Percentiles rank a stretch among this genome's conserved stretches.
Conservation (phyloP, 495 filamentous ascomycete genomes). For the Penicillium steckii region DNA sequence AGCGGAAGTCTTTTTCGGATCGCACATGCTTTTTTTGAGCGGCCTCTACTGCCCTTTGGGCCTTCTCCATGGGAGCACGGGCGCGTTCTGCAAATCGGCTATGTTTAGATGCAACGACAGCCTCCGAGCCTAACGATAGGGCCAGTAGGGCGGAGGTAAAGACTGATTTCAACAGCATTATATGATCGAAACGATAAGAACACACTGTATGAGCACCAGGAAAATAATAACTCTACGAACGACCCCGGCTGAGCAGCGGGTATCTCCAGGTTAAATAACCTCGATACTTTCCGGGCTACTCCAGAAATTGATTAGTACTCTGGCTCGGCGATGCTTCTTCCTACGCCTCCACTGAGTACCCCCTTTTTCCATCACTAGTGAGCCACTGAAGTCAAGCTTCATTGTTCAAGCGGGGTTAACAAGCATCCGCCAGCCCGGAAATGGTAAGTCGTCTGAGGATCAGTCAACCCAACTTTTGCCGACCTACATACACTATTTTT, state of each 20-base stretch:
- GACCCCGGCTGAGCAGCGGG: neutral
- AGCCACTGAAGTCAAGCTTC: constrained; percentile 15
- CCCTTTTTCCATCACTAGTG: constrained; percentile 3
- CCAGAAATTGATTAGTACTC: neutral
- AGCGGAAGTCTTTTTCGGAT: constrained; percentile 33
- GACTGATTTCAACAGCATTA: constrained; percentile 32
- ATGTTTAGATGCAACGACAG: constrained; percentile 24
- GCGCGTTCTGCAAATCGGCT: constrained; percentile 54
- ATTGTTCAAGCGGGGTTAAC: constrained; percentile 9
- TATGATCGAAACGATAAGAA: neutral
- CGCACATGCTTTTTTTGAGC: constrained; percentile 9
- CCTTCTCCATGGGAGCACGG: constrained; percentile 78
- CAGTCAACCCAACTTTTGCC: neutral
- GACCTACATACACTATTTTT: neutral
- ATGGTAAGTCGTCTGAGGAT: constrained; percentile 1
- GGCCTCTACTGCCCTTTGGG: constrained; percentile 71
- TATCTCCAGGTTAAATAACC: neutral
- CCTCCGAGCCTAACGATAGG: constrained; percentile 27
- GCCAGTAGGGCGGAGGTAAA: constrained; percentile 30
- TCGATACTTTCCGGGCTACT: neutral
- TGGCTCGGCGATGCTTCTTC: constrained; percentile 14
- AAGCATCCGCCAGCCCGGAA: neutral
- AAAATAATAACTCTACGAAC: neutral
- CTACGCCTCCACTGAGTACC: constrained; percentile 4
- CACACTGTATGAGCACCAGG: neutral